A percentile compares a stretch with the other conserved stretches of the same genome.
phyloP scores from a whole-genome alignment of 495 filamentous ascomycete species.

The Penicillium nucicola region DNA sequence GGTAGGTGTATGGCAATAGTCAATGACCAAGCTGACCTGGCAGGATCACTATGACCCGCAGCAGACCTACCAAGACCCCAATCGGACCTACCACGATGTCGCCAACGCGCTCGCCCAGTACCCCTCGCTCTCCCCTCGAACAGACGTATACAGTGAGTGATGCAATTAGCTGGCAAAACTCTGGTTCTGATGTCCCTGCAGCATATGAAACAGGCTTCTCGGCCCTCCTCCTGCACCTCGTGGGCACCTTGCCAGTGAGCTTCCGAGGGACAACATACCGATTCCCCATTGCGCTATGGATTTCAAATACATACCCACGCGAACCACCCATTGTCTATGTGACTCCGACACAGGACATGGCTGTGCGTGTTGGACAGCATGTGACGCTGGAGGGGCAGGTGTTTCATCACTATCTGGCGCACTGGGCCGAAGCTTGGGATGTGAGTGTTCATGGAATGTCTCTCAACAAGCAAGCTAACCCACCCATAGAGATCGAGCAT shows the following conservation, averaged over 20 bases:
- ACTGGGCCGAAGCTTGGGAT: slow-evolving; percentile 88
- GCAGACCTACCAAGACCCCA: slow-evolving; percentile 87
- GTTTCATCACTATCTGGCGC: slow-evolving; percentile 92
- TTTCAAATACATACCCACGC: slow-evolving; percentile 88
- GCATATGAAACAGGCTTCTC: slow-evolving; percentile 87
- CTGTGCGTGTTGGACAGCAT: slow-evolving; percentile 86
- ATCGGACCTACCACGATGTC: slow-evolving; percentile 88
- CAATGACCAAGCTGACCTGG: not conserved
- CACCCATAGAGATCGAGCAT: slow-evolving; percentile 69
- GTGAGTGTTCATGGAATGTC: slow-evolving; percentile 50
- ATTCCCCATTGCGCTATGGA: slow-evolving; percentile 90
- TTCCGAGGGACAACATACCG: slow-evolving; percentile 90
- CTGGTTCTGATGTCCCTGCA: slow-evolving; percentile 28
- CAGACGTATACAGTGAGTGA: slow-evolving; percentile 88
- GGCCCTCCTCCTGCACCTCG: slow-evolving; percentile 81
- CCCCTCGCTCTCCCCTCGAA: slow-evolving; percentile 82
- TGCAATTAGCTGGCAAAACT: not conserved
- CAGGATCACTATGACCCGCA: slow-evolving; percentile 91
- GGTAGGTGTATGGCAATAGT: slow-evolving; percentile 40
- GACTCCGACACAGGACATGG: slow-evolving; percentile 83
- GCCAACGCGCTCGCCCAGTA: slow-evolving; percentile 78
- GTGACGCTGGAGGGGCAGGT: slow-evolving; percentile 91
- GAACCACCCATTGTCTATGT: slow-evolving; percentile 86
- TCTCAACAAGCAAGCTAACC: slow-evolving; percentile 3
- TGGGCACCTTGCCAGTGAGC: slow-evolving; percentile 79